Evolutionary conservation across 2,329 filamentous ascomycete genomes (phyloP).

Genomic region (Pyrenochaeta sp.): DNA sequence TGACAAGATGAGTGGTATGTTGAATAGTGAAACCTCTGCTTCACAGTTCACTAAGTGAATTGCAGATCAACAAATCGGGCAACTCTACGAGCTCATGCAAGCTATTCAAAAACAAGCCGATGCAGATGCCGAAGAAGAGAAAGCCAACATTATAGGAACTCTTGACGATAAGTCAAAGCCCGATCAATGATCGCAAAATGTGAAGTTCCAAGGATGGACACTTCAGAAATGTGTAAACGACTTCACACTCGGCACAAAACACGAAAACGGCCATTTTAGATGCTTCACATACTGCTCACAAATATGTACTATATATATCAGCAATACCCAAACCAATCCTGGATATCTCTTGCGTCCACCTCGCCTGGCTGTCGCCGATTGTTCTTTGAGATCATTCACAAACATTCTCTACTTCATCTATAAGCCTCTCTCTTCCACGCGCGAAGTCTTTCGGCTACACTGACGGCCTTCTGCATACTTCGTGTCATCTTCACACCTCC

Average conservation of each 20-base stretch:
- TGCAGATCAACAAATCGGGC: constrained; percentile 88
- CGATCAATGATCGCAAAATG: constrained; percentile 31
- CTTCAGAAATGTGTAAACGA: constrained; percentile 17
- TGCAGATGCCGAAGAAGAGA: constrained; percentile 54
- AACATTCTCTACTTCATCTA: background rate
- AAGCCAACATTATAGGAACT: constrained; percentile 21
- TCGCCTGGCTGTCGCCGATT: constrained; percentile 4
- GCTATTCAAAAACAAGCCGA: constrained; percentile 69
- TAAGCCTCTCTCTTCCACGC: background rate
- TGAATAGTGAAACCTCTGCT: background rate
- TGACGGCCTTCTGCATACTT: background rate
- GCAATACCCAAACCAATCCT: constrained; percentile 14
- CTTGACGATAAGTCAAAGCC: constrained; percentile 46
- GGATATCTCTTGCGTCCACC: constrained; percentile 5
- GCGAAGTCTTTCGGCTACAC: background rate
- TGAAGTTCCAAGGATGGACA: constrained; percentile 10
- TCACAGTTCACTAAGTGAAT: constrained; percentile 9
- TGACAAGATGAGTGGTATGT: constrained; percentile 91
- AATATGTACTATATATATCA: constrained; percentile 32
- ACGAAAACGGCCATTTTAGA: constrained; percentile 12
- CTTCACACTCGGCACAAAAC: constrained; percentile 17
- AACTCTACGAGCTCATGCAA: constrained; percentile 94
- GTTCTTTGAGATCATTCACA: background rate
- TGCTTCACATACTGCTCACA: constrained; percentile 16
- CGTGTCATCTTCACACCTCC: background rate